Conservation (phyloP, 2,329 filamentous ascomycete genomes). For the Aspergillus ochraceus region DNA sequence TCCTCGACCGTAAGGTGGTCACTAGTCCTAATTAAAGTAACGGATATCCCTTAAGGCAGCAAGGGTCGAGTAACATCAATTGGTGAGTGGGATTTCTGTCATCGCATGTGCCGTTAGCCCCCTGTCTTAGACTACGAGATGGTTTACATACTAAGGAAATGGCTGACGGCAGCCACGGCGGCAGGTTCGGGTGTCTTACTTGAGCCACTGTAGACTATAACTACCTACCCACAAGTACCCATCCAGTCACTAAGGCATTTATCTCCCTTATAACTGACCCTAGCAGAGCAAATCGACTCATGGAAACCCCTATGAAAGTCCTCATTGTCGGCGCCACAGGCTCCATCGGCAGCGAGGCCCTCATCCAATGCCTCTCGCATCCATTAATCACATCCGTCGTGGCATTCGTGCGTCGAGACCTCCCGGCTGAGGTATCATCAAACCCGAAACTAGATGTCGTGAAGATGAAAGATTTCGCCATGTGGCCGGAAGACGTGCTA, state of each 20-base stretch:
- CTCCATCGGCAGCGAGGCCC: neutral
- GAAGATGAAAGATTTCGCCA: neutral
- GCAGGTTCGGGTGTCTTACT: too few species aligned
- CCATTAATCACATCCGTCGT: neutral
- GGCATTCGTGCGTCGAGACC: neutral
- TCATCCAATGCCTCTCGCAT: neutral
- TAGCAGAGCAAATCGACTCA: neutral
- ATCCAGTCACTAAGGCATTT: too few species aligned
- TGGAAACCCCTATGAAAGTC: neutral
- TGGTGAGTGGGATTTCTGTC: too few species aligned
- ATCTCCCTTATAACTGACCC: too few species aligned
- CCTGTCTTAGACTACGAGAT: too few species aligned
- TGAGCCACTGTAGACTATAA: too few species aligned
- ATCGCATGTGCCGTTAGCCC: too few species aligned
- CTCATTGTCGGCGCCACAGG: neutral
- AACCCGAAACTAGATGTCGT: neutral
- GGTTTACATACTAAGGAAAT: neutral
- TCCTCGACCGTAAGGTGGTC: too few species aligned
- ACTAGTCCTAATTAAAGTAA: too few species aligned
- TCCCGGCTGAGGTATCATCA: neutral
- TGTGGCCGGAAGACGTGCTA: neutral
- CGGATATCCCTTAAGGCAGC: too few species aligned
- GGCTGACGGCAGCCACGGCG: neutral
- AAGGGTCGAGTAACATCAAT: too few species aligned
- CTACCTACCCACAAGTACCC: too few species aligned